These are phyloP conservation scores for Ascosphaera acerosa DNA, from an alignment of 2,329 filamentous ascomycete species.

Conservation along the genomic window DNA sequence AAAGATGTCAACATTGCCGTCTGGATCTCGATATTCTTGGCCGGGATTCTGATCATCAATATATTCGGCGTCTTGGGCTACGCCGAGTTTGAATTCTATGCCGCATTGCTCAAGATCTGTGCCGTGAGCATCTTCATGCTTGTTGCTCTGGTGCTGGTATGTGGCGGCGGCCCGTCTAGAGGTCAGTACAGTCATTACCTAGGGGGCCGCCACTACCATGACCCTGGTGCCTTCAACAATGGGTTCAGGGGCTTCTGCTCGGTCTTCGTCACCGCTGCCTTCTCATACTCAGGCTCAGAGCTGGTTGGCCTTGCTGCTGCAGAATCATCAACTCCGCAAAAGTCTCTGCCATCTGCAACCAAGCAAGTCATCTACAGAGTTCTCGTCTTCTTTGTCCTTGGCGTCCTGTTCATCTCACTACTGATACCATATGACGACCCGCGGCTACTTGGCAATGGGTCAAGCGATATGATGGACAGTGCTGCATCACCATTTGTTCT, in stretches of 20 bases:
- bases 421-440: constrained; percentile 18
- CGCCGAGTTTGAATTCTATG: constrained; percentile 61
- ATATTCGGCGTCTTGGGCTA: constrained; percentile 64
- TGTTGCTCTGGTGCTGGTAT: constrained; percentile 41
- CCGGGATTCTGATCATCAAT: constrained; percentile 49
- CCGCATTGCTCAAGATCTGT: constrained; percentile 55
- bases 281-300: constrained; percentile 31
- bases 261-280: constrained; percentile 31
- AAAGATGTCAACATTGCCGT: constrained; percentile 13
- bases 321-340: constrained; percentile 26
- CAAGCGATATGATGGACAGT: constrained; percentile 15
- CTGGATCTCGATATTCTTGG: constrained; percentile 45
- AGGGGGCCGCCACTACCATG: constrained; percentile 16
- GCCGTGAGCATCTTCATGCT: constrained; percentile 72
- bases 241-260: constrained; percentile 28
- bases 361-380: constrained; percentile 28
- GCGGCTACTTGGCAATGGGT: constrained; percentile 18
- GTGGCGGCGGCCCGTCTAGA: constrained; percentile 17
- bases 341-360: constrained; percentile 23
- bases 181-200: constrained; percentile 10
- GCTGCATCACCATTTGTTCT: constrained; percentile 40
- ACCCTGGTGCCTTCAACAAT: constrained; percentile 22
- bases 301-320: constrained; percentile 28
- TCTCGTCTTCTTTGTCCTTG: constrained; percentile 24
- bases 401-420: constrained; percentile 21